These are phyloP conservation scores for Macrocystidia cucumis DNA, from an alignment of 1,284 basidiomycete species.

Conservation along the genomic window DNA sequence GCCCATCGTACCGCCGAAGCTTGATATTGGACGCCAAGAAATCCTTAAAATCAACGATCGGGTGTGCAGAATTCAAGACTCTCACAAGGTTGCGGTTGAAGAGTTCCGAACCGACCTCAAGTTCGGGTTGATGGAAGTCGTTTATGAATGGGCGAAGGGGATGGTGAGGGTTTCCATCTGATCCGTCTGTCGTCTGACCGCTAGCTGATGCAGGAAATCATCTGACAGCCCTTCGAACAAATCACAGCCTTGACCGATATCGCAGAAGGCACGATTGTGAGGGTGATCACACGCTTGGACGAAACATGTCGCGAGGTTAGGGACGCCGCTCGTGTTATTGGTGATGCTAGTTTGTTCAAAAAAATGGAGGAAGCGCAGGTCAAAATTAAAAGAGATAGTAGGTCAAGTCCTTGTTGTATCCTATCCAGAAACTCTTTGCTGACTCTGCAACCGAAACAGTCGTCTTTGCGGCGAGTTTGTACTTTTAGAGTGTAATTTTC, in stretches of 20 bases:
- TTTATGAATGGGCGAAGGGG: slow-evolving; percentile 98
- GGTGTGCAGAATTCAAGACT: slow-evolving; percentile 74
- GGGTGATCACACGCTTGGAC: slow-evolving; percentile 92
- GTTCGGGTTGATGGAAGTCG: slow-evolving; percentile 89
- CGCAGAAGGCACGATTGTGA: slow-evolving; percentile 94
- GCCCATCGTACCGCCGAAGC: slow-evolving; percentile 70
- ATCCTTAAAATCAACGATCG: slow-evolving; percentile 82
- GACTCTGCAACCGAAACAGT: slow-evolving; percentile 33
- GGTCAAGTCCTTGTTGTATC: slow-evolving; percentile 28
- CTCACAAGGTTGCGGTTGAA: slow-evolving; percentile 72
- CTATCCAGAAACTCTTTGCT: slow-evolving; percentile 6
- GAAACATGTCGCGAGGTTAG: slow-evolving; percentile 96
- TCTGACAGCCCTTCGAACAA: slow-evolving; percentile 82
- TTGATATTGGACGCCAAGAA: slow-evolving; percentile 74
- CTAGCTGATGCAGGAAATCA: not conserved
- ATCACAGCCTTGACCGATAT: slow-evolving; percentile 93
- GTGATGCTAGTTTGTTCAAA: slow-evolving; percentile 90
- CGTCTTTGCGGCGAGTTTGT: slow-evolving; percentile 81
- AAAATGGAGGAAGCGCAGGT: slow-evolving; percentile 97
- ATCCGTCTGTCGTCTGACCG: not conserved
- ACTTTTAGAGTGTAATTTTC: slow-evolving; percentile 60
- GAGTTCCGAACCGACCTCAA: slow-evolving; percentile 75
- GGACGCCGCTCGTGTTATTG: slow-evolving; percentile 96
- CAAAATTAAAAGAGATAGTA: slow-evolving; percentile 91
- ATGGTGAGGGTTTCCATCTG: slow-evolving; percentile 81